Base-by-base conservation (phyloP, 495 filamentous ascomycete species). In the Bombardia bombarda region DNA sequence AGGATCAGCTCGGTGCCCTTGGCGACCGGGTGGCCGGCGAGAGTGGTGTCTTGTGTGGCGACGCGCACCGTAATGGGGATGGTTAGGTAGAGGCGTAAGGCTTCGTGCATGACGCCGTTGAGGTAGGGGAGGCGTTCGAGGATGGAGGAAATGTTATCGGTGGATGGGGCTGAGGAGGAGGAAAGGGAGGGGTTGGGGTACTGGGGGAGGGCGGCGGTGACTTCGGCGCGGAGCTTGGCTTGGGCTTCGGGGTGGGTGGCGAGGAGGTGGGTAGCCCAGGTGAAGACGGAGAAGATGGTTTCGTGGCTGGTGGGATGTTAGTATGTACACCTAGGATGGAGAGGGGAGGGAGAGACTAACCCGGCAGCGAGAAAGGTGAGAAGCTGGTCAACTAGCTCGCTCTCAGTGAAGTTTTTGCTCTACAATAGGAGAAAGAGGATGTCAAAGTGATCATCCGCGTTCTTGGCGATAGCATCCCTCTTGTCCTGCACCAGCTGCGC, bases 341-440 rank as follows among this genome's bases (percentile, higher is more conserved):
- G 25, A 28, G 32, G 9, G 32, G 7, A 17, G 7, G 14, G 32
- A 7, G 9, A 12, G 14, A 33, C 32, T 14, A 12, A 50, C 41
- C 42, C 49, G 8, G 90, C 89, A 0, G 82, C 83, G 2, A 94
- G 76, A 67, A 95, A 93, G 3, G 88, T 95, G 82, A 94, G 90
- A 55, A 90, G 73, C 57, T 95, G 89, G 55, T 95, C 85, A 19
- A 84, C 69, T 12, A 94, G 78, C 30, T 84, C 80, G 14, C 84
- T 82, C 23, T 89, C 83, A 20, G 72, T 72, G 55, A 90, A 92
- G 20, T 76, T 77, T 30, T 81, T 84, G 26, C 75, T 83, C 44
- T 82, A 72, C 17, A 94, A 62, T 17, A 87, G 86, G 0, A 90
- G 78, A 12, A 82, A 85, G 47, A 94, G 69, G 43, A 94, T 90